phyloP scores from a whole-genome alignment of 768 basidiomycete genomes.

The Antrodiella citrinella region DNA sequence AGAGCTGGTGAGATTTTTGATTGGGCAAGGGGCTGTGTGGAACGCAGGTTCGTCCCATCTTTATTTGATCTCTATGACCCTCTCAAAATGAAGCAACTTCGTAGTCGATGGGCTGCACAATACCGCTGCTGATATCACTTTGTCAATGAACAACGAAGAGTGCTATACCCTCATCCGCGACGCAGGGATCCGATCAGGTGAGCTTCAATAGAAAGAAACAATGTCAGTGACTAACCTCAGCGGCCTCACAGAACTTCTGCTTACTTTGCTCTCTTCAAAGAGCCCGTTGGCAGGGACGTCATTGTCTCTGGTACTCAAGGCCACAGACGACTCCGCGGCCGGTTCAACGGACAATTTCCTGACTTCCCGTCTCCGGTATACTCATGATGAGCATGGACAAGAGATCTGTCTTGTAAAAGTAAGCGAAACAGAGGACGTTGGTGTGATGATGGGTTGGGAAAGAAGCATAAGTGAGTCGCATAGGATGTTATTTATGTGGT shows the following conservation, averaged over 20 bases:
- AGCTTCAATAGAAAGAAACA: constrained; percentile 11
- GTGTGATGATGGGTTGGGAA: constrained; percentile 99
- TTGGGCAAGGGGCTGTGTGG: constrained; percentile 87
- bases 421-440: constrained; percentile 66
- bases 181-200: constrained; percentile 87
- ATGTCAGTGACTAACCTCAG: constrained; percentile 6
- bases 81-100: too few species aligned
- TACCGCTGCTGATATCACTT: constrained; percentile 85
- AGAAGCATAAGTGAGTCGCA: constrained; percentile 55
- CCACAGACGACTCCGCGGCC: constrained; percentile 46
- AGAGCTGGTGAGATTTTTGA: constrained; percentile 54
- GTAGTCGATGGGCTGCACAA: constrained; percentile 70
- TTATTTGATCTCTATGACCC: neutral
- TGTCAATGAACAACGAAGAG: constrained; percentile 71
- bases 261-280: constrained; percentile 50
- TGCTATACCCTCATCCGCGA: constrained; percentile 81
- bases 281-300: constrained; percentile 14
- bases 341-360: constrained; percentile 67
- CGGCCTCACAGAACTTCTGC: constrained; percentile 54
- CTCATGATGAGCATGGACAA: constrained; percentile 64
- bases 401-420: constrained; percentile 69
- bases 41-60: constrained; percentile 54
- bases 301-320: constrained; percentile 34
- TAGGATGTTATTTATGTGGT: neutral
- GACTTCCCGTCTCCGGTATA: constrained; percentile 58